Conservation (phyloP, 495 filamentous ascomycete genomes). For the Pseudevernia furfuracea region DNA sequence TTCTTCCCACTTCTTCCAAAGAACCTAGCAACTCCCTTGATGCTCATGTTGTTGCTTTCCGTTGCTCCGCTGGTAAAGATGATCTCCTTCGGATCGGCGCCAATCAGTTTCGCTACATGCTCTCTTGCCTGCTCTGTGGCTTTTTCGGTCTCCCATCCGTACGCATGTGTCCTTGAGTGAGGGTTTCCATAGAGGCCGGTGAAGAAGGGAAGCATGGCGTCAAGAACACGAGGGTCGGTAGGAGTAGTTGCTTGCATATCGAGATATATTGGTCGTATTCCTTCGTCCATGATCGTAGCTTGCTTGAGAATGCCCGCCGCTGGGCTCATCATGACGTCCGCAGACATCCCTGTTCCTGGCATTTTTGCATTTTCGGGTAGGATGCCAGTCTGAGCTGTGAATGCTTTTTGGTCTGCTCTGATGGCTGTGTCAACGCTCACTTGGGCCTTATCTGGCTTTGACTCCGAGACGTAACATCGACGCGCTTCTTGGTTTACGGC, state of each 20-base stretch:
- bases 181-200: constrained; percentile 95
- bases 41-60: constrained; percentile 99
- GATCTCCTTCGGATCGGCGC: constrained; percentile 94
- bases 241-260: constrained; percentile 99
- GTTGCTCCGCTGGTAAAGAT: constrained; percentile 98
- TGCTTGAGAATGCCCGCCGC: constrained; percentile 84
- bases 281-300: constrained; percentile 88
- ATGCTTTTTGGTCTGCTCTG: constrained; percentile 72
- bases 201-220: constrained; percentile 92
- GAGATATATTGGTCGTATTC: constrained; percentile 89
- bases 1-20: constrained; percentile 90
- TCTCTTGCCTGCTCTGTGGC: constrained; percentile 79
- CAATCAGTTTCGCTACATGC: constrained; percentile 78
- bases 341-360: constrained; percentile 51
- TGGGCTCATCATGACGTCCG: constrained; percentile 68
- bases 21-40: constrained; percentile 95
- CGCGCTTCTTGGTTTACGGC: constrained; percentile 29
- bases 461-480: constrained; percentile 77
- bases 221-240: constrained; percentile 84
- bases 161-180: constrained; percentile 94
- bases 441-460: constrained; percentile 69
- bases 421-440: constrained; percentile 77
- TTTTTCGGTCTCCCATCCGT: constrained; percentile 97
- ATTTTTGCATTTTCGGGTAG: constrained; percentile 46
- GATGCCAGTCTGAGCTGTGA: constrained; percentile 63